These are phyloP conservation scores for Kalaharituber pfeilii DNA, from an alignment of 2,329 filamentous ascomycete species.

Conservation along the genomic window DNA sequence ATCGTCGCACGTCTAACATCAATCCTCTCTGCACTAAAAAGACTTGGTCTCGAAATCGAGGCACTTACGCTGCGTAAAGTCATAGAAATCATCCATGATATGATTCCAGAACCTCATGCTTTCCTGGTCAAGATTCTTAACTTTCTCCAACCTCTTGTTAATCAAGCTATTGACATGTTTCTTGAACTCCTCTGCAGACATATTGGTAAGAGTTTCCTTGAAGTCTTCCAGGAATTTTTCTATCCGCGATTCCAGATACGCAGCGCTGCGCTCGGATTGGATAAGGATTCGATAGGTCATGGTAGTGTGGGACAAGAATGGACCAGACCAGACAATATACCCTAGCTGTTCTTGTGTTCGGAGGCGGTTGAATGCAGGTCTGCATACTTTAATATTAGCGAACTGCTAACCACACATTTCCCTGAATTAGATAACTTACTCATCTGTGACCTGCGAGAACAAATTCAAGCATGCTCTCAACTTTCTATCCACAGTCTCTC, in stretches of 20 bases:
- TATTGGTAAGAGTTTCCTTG: constrained; percentile 47
- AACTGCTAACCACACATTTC: too few species aligned
- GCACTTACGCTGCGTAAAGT: constrained; percentile 63
- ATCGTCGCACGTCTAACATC: too few species aligned
- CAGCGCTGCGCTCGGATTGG: constrained; percentile 72
- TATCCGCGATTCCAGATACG: constrained; percentile 73
- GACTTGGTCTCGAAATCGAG: too few species aligned
- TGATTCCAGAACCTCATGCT: constrained; percentile 68
- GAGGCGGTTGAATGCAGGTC: constrained; percentile 76
- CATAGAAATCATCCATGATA: constrained; percentile 69
- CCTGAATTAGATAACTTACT: constrained; percentile 30
- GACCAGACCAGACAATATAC: constrained; percentile 82
- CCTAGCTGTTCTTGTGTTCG: constrained; percentile 94
- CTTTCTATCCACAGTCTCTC: constrained; percentile 48
- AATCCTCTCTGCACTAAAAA: too few species aligned
- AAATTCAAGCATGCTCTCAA: constrained; percentile 62
- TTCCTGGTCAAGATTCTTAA: constrained; percentile 83
- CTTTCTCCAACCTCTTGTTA: constrained; percentile 69
- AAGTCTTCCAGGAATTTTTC: constrained; percentile 64
- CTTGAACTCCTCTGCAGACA: constrained; percentile 74
- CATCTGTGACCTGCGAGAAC: constrained; percentile 76
- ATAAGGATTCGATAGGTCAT: constrained; percentile 79
- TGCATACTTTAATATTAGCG: too few species aligned
- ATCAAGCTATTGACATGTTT: constrained; percentile 79
- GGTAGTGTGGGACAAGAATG: constrained; percentile 53